Conservation (phyloP, 2,329 filamentous ascomycete species). For the Penicillium sp. region DNA sequence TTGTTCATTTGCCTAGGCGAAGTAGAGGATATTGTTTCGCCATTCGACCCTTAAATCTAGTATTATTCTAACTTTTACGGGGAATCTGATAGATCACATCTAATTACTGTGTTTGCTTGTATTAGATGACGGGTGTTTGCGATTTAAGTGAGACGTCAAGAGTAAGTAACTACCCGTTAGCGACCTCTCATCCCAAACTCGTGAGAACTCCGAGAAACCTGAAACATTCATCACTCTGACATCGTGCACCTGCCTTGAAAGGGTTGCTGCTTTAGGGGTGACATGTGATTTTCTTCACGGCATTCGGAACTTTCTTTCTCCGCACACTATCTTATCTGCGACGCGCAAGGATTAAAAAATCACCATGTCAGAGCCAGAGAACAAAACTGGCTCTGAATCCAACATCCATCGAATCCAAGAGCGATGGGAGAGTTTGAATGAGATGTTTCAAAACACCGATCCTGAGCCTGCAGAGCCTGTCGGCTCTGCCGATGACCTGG, state of each 20-base stretch:
- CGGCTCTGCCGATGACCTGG: conserved; percentile 3
- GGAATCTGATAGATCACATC: background rate
- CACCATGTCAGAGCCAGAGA: conserved; percentile 2
- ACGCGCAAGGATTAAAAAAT: conserved; percentile 1
- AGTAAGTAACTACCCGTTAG: background rate
- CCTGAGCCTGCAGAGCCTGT: background rate
- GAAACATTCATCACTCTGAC: background rate
- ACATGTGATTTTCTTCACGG: conserved; percentile 1
- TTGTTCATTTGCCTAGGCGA: background rate
- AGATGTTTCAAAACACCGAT: background rate
- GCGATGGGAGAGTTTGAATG: conserved; percentile 5
- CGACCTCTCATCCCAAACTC: background rate
- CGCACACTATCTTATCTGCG: background rate
- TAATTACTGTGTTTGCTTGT: background rate
- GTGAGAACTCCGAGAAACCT: background rate
- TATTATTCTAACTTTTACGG: background rate
- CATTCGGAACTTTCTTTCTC: background rate
- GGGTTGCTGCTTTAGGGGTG: background rate
- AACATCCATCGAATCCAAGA: background rate
- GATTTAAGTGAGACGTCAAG: too few relatives aligned
- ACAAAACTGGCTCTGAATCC: background rate
- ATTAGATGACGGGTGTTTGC: background rate
- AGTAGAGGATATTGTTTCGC: background rate
- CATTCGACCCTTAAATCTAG: background rate
- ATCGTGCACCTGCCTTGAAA: too few relatives aligned